Conservation (phyloP, 1,139 yeast genomes). For the Zygosaccharomyces pseudobailii region DNA sequence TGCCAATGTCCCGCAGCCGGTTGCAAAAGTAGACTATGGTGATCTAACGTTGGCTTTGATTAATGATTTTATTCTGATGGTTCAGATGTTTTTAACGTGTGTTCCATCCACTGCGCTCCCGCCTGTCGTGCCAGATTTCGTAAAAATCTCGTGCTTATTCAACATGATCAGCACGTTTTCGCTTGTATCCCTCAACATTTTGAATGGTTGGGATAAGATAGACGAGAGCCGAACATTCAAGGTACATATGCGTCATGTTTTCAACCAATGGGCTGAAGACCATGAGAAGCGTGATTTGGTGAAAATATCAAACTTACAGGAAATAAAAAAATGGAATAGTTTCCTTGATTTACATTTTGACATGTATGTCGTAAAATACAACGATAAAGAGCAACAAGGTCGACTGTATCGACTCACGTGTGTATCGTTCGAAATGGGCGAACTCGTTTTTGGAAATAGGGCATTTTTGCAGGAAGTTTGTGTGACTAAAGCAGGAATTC, state of each 20-base stretch:
- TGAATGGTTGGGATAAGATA: constrained; percentile 12
- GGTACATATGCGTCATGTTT: constrained; percentile 5
- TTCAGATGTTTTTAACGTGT: constrained; percentile 13
- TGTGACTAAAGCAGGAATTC: constrained; percentile 10
- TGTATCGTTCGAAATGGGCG: constrained; percentile 9
- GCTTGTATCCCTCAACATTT: constrained; percentile 9
- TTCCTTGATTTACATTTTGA: constrained; percentile 11
- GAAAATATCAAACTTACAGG: neutral
- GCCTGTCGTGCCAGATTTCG: constrained; percentile 10
- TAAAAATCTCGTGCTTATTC: constrained; percentile 11
- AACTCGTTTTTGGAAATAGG: constrained; percentile 2
- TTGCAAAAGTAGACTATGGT: constrained; percentile 8
- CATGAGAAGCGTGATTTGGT: constrained; percentile 4
- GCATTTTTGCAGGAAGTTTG: constrained; percentile 10
- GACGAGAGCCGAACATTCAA: constrained; percentile 12
- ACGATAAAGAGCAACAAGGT: neutral
- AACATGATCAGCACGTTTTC: constrained; percentile 13
- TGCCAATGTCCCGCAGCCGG: neutral
- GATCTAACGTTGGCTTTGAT: constrained; percentile 9
- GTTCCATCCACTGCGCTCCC: constrained; percentile 11
- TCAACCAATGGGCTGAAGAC: constrained; percentile 11
- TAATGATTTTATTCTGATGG: constrained; percentile 12
- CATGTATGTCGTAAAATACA: constrained; percentile 4
- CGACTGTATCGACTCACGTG: constrained; percentile 7
- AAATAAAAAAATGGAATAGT: neutral